Conservation (phyloP, 2,329 filamentous ascomycete genomes). For the Cercospora sp. region DNA sequence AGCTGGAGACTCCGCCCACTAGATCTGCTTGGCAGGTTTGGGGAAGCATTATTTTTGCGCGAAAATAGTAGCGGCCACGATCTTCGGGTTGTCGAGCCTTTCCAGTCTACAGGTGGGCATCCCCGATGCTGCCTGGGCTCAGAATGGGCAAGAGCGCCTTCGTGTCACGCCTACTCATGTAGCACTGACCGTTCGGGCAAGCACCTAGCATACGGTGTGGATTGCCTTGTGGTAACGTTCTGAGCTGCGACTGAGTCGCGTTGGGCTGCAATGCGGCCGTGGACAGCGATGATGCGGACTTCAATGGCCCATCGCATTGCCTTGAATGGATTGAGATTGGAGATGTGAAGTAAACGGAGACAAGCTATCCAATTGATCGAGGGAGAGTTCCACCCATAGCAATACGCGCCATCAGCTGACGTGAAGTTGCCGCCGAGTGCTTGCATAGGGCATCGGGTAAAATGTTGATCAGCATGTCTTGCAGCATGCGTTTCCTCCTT, state of each 20-base stretch:
- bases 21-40: not conserved
- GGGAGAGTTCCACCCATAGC: not conserved
- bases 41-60: not conserved
- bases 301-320: not conserved
- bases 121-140: not conserved
- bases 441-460: not conserved
- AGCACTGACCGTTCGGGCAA: not conserved
- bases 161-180: not conserved
- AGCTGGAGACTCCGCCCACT: not conserved
- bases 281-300: not conserved
- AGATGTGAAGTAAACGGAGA: not conserved
- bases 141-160: not conserved
- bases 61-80: not conserved
- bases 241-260: not conserved
- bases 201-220: not conserved
- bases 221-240: not conserved
- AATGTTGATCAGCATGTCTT: constrained; percentile 8
- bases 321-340: not conserved
- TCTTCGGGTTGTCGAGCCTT: not conserved
- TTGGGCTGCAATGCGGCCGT: not conserved
- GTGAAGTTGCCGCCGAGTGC: not conserved
- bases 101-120: not conserved
- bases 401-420: not conserved
- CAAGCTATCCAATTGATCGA: not conserved
- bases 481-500: constrained; percentile 12